These are phyloP conservation scores for Crithidia expoeki DNA, from an alignment of 208 protist species.

Conservation along the genomic window DNA sequence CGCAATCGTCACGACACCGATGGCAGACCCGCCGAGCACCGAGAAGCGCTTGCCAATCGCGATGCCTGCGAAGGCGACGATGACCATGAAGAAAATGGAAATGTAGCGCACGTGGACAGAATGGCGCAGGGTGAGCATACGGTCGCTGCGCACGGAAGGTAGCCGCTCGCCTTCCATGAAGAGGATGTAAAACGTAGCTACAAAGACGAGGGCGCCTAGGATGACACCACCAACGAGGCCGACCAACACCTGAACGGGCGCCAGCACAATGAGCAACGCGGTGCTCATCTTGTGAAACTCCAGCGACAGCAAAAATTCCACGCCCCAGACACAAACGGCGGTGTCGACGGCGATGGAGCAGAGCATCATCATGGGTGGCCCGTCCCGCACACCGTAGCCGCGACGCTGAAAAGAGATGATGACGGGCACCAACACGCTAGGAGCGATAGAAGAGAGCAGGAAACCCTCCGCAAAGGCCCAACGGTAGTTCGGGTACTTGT, in stretches of 20 bases:
- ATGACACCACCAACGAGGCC: conserved; percentile 47
- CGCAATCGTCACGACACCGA: conserved; percentile 41
- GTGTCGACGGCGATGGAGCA: conserved; percentile 53
- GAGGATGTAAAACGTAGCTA: conserved; percentile 51
- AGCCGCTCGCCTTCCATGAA: conserved; percentile 57
- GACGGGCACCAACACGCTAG: conserved; percentile 50
- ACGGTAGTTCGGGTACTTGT: conserved; percentile 46
- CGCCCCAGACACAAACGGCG: conserved; percentile 44
- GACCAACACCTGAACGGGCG: conserved; percentile 56
- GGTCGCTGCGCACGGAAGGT: conserved; percentile 29
- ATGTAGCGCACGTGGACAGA: conserved; percentile 51
- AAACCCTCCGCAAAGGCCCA: conserved; percentile 60
- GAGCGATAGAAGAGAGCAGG: conserved; percentile 51
- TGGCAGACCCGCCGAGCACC: conserved; percentile 42
- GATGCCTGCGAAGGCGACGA: conserved; percentile 37
- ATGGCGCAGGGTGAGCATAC: conserved; percentile 49
- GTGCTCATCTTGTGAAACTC: conserved; percentile 53
- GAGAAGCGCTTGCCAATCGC: conserved; percentile 38
- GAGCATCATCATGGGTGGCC: conserved; percentile 65
- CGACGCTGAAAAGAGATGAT: conserved; percentile 54
- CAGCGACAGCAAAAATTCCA: conserved; percentile 54
- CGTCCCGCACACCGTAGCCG: conserved; percentile 55
- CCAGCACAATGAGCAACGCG: conserved; percentile 40
- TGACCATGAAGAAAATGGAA: conserved; percentile 47
- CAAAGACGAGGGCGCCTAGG: conserved; percentile 44